Evolutionary conservation across 805 yeast species (phyloP).

Genomic region (Metschnikowia continentalis): DNA sequence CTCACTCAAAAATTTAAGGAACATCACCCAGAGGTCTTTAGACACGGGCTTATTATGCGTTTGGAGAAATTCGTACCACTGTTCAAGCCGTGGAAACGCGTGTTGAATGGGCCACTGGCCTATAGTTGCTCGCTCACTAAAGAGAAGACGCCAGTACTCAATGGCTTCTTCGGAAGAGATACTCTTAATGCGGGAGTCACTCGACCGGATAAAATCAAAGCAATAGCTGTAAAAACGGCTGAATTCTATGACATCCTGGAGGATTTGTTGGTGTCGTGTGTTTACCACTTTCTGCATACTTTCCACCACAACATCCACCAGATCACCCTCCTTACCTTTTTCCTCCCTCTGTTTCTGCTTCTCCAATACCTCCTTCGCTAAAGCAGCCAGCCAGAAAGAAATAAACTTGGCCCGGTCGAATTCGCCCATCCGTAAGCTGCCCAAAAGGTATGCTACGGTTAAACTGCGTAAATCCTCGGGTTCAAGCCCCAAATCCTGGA

Average conservation of each 20-base stretch:
- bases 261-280: conserved; percentile 3
- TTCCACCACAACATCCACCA: too few species aligned
- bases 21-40: conserved; percentile 84
- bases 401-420: conserved; percentile 51
- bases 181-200: conserved; percentile 45
- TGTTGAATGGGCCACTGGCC: background rate
- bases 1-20: conserved; percentile 57
- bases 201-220: conserved; percentile 61
- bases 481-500: conserved; percentile 62
- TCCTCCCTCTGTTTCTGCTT: too few species aligned
- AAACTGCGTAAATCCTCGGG: conserved; percentile 74
- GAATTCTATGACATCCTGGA: conserved; percentile 39
- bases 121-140: conserved; percentile 23
- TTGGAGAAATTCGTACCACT: conserved; percentile 58
- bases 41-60: conserved; percentile 49
- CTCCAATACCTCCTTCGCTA: background rate
- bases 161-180: conserved; percentile 58
- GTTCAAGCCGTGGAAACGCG: conserved; percentile 32
- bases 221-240: conserved; percentile 65
- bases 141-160: conserved; percentile 73
- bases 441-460: conserved; percentile 64
- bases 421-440: conserved; percentile 62
- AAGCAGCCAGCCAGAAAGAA: conserved; percentile 48
- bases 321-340: too few species aligned
- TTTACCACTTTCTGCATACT: conserved; percentile 38